Percentiles rank a stretch among this genome's conserved stretches.
These are phyloP conservation scores for Nakaseomyces nivariensis DNA, from an alignment of 1,139 yeast genomes.

Conservation along the genomic window DNA sequence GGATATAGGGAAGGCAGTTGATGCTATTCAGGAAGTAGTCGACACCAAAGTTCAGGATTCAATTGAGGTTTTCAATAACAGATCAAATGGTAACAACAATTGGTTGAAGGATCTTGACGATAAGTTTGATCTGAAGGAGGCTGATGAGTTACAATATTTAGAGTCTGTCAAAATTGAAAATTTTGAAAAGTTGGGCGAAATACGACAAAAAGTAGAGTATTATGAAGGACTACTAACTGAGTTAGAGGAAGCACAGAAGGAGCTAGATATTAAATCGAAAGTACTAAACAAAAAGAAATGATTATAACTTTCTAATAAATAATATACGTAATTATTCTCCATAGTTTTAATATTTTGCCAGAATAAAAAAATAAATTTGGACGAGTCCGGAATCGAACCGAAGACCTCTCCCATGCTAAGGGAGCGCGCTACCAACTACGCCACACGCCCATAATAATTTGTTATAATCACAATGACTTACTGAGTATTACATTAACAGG, in stretches of 20 bases:
- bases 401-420: slow-evolving; percentile 87
- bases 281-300: slow-evolving; percentile 8
- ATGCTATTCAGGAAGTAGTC: slow-evolving; percentile 14
- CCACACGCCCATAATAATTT: slow-evolving; percentile 60
- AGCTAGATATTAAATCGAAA: slow-evolving; percentile 18
- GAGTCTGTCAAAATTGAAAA: slow-evolving; percentile 9
- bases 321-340: too few relatives aligned
- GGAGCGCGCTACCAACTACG: slow-evolving; percentile 91
- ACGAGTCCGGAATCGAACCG: slow-evolving; percentile 89
- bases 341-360: too few relatives aligned
- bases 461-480: background rate
- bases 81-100: slow-evolving; percentile 15
- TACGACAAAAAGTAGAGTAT: slow-evolving; percentile 18
- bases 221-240: slow-evolving; percentile 22
- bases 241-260: slow-evolving; percentile 22
- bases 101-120: slow-evolving; percentile 15
- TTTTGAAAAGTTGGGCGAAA: slow-evolving; percentile 9
- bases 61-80: slow-evolving; percentile 18
- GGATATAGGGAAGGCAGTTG: slow-evolving; percentile 20
- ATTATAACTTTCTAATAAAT: background rate
- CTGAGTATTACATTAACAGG: too few relatives aligned
- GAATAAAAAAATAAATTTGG: slow-evolving; percentile 32
- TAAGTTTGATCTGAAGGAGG: slow-evolving; percentile 11
- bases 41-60: slow-evolving; percentile 16
- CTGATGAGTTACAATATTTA: slow-evolving; percentile 11